phyloP scores from a whole-genome alignment of 805 yeast genomes.

The Candida fluviatilis region DNA sequence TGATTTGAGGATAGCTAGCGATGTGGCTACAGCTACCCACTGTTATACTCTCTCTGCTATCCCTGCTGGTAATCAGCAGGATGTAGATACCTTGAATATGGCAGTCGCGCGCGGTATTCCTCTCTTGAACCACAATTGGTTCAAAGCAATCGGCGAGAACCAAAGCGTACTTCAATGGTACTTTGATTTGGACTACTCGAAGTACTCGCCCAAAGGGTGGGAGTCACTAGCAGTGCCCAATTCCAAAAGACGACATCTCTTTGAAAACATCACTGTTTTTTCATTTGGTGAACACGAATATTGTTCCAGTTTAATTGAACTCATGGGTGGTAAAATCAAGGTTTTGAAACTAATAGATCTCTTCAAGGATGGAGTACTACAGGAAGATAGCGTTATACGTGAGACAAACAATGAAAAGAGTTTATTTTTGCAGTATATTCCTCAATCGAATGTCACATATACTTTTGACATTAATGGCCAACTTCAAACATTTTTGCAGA shows the following conservation, averaged over 20 bases:
- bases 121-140: conserved; percentile 23
- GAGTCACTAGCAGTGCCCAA: conserved; percentile 11
- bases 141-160: conserved; percentile 10
- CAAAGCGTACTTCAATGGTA: conserved; percentile 20
- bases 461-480: not conserved
- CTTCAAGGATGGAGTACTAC: conserved; percentile 4
- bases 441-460: not conserved
- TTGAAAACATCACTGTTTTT: conserved; percentile 11
- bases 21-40: not conserved
- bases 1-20: not conserved
- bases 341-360: conserved; percentile 1
- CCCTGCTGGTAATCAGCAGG: conserved; percentile 2
- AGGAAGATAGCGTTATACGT: not conserved
- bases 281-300: conserved; percentile 4
- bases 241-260: conserved; percentile 10
- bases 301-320: conserved; percentile 12
- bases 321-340: conserved; percentile 10
- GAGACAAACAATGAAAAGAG: conserved; percentile 3
- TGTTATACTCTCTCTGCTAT: conserved; percentile 1
- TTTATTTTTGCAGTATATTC: not conserved
- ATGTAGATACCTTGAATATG: conserved; percentile 13
- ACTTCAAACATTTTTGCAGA: not conserved
- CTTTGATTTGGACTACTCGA: conserved; percentile 8
- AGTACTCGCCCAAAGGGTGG: conserved; percentile 12
- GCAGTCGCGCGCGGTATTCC: conserved; percentile 29